Evolutionary conservation across 495 filamentous ascomycete genomes (phyloP).

Genomic region (Penicillium flavigenum): DNA sequence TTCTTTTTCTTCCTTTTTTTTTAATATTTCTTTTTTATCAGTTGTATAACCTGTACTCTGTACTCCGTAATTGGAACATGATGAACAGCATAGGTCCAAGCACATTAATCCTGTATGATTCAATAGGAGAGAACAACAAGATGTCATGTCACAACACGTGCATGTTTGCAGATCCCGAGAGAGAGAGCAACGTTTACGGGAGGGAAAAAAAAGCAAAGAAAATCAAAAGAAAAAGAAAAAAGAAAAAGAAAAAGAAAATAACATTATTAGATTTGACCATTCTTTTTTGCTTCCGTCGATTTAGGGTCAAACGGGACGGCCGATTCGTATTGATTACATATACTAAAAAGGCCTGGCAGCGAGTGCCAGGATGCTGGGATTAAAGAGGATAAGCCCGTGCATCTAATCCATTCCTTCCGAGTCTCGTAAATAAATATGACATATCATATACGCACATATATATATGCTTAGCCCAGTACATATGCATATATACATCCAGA

Average conservation of each 20-base stretch:
- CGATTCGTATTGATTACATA: conserved; percentile 18
- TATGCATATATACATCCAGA: not conserved
- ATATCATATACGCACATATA: not conserved
- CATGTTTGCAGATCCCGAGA: conserved; percentile 32
- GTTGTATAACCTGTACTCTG: not conserved
- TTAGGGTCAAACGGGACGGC: conserved; percentile 10
- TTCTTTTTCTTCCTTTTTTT: not conserved
- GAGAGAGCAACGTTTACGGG: conserved; percentile 5
- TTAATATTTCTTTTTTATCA: not conserved
- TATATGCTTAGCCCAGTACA: not conserved
- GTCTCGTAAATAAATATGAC: not conserved
- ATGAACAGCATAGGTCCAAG: conserved; percentile 3
- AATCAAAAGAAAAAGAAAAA: conserved; percentile 10
- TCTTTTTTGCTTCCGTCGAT: not conserved
- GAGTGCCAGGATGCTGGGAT: conserved; percentile 14
- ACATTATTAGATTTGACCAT: conserved; percentile 1
- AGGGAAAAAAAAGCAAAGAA: conserved; percentile 12
- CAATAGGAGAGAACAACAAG: conserved; percentile 12
- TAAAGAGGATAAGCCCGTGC: conserved; percentile 15
- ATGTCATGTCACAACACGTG: conserved; percentile 29
- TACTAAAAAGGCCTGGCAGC: conserved; percentile 5
- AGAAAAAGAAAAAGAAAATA: conserved; percentile 7
- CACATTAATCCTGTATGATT: conserved; percentile 12
- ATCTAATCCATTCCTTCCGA: conserved; percentile 7
- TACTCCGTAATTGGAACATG: not conserved